Conservation (phyloP, 306 rosid species). For the Lathyrus oleraceus region DNA sequence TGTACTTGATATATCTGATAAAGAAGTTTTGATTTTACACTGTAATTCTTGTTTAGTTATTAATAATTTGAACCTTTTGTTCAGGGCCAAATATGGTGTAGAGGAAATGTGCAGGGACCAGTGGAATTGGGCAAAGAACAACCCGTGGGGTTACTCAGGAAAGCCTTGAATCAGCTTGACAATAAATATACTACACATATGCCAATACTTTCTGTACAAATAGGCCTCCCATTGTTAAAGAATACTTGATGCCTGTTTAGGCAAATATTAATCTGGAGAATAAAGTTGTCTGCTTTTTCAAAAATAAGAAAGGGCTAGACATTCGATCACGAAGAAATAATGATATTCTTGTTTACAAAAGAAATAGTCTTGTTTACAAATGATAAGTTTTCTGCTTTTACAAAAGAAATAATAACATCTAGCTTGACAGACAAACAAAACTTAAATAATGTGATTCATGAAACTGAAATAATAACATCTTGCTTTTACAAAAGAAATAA, state of each 20-base stretch:
- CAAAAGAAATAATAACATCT: no score
- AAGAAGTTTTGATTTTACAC: background rate
- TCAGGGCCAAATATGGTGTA: constrained; percentile 58
- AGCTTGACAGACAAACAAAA: no score
- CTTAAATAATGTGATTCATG: background rate
- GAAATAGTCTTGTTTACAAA: no score
- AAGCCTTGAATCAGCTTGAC: constrained; percentile 39
- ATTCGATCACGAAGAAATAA: background rate
- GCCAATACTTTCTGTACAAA: background rate
- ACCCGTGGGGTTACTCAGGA: constrained; percentile 76
- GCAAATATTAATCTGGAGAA: background rate
- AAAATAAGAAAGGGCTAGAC: background rate
- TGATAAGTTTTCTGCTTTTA: no score
- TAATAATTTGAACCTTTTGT: background rate
- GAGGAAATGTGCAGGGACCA: constrained; percentile 98
- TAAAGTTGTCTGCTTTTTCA: background rate
- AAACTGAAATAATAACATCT: background rate
- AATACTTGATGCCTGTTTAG: constrained; percentile 4
- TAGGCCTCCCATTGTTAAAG: constrained; percentile 9
- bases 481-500: background rate
- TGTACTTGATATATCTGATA: constrained; percentile 26
- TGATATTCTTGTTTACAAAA: background rate
- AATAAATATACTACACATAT: constrained; percentile 8
- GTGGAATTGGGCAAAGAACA: constrained; percentile 93
- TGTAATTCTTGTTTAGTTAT: constrained; percentile 3